Conservation (phyloP, 73 alveolate species). For the Paramecium biaurelia region DNA sequence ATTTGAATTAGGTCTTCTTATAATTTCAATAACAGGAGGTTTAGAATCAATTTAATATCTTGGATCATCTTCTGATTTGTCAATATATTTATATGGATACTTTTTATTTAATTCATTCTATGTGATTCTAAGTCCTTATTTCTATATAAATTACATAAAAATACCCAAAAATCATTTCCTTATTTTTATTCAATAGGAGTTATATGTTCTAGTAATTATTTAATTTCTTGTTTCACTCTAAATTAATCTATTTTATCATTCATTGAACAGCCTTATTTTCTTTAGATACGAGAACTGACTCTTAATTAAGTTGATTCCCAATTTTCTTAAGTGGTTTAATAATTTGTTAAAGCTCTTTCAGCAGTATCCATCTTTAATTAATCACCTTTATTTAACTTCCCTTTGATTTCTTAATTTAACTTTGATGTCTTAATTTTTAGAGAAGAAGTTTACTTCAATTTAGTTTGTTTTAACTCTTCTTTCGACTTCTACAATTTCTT, state of each 20-base stretch:
- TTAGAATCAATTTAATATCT: neutral
- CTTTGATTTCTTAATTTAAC: neutral
- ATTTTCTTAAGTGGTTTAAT: neutral
- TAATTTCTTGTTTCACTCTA: constrained; percentile 15
- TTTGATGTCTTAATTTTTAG: neutral
- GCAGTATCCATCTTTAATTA: neutral
- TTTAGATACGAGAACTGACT: neutral
- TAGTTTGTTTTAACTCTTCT: neutral
- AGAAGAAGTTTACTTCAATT: neutral
- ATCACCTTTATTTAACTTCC: constrained; percentile 10
- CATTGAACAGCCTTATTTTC: neutral
- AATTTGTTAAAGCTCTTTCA: neutral
- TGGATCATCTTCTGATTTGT: neutral
- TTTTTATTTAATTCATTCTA: neutral
- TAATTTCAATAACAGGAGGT: neutral
- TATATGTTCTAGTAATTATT: neutral
- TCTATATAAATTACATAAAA: neutral
- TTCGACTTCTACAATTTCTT: neutral
- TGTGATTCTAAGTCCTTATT: neutral
- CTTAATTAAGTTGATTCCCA: neutral
- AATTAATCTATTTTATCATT: constrained; percentile 27
- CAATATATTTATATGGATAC: constrained; percentile 41
- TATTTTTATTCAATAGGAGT: neutral
- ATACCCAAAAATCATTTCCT: constrained; percentile 30
- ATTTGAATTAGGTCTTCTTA: neutral